Percentiles rank a stretch among this genome's conserved stretches.
Conservation (phyloP, 2,329 filamentous ascomycete species). For the Lachnellula suecica region DNA sequence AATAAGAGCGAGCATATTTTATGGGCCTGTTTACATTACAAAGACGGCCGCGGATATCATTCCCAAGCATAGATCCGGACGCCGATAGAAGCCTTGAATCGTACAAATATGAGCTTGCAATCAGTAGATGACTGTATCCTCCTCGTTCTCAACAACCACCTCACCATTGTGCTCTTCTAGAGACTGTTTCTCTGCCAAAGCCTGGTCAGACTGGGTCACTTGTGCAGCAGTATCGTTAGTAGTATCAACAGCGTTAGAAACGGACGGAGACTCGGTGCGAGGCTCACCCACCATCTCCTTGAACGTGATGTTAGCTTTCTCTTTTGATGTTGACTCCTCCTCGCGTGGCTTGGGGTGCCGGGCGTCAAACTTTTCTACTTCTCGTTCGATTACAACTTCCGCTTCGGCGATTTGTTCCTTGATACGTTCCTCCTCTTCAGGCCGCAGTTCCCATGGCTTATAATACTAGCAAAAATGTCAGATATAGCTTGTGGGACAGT, state of each 20-base stretch:
- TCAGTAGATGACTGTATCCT: conserved; percentile 91
- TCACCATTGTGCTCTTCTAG: conserved; percentile 71
- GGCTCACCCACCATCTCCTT: conserved; percentile 45
- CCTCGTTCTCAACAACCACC: conserved; percentile 79
- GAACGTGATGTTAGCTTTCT: conserved; percentile 29
- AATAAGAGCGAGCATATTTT: neutral
- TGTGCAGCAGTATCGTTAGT: conserved; percentile 36
- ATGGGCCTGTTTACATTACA: conserved; percentile 7
- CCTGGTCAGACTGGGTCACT: conserved; percentile 25
- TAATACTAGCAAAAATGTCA: conserved; percentile 64
- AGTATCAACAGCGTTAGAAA: conserved; percentile 36
- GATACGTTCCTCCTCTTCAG: conserved; percentile 69
- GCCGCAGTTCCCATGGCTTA: conserved; percentile 74
- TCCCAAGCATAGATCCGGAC: neutral
- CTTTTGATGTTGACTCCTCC: conserved; percentile 18
- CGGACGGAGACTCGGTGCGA: conserved; percentile 38
- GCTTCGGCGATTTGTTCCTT: conserved; percentile 67
- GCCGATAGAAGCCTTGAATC: neutral
- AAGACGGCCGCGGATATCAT: conserved; percentile 7
- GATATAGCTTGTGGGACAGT: neutral
- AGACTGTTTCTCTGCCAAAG: conserved; percentile 40
- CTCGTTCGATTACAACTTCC: conserved; percentile 61
- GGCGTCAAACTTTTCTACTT: conserved; percentile 62
- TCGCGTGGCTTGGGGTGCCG: conserved; percentile 35
- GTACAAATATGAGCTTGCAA: conserved; percentile 2